phyloP scores from a whole-genome alignment of 768 basidiomycete species.

The Hericium erinaceus region DNA sequence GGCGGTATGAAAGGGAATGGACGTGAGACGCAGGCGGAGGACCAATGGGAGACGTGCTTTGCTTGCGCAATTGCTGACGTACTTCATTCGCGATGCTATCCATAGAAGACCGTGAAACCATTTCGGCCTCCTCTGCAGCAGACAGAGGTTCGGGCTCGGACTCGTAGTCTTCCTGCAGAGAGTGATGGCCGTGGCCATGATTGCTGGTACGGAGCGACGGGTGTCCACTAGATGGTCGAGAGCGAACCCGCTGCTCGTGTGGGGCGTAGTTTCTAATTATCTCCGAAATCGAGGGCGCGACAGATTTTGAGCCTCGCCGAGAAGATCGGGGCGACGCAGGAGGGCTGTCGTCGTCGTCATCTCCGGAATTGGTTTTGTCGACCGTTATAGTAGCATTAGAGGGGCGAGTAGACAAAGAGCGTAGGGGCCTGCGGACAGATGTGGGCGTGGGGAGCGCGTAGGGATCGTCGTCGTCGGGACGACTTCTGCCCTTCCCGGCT shows the following conservation, averaged over 20 bases:
- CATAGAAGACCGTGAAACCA: conserved; percentile 73
- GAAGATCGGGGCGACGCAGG: conserved; percentile 13
- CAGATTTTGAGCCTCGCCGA: conserved; percentile 28
- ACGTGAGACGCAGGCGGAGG: conserved; percentile 21
- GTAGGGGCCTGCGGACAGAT: conserved; percentile 18
- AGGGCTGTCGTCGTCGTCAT: conserved; percentile 4
- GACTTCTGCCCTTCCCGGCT: conserved; percentile 39
- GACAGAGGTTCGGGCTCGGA: conserved; percentile 38
- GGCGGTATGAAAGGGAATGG: conserved; percentile 19
- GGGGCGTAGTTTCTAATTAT: conserved; percentile 79
- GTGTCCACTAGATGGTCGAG: conserved; percentile 36
- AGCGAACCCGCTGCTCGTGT: conserved; percentile 39
- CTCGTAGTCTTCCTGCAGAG: conserved; percentile 39
- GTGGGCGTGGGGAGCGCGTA: conserved; percentile 9
- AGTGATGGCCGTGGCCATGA: conserved; percentile 33
- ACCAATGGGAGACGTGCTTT: conserved; percentile 31
- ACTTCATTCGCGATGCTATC: conserved; percentile 86
- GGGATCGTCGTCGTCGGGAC: conserved; percentile 5
- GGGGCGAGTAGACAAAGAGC: conserved; percentile 1
- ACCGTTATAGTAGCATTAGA: conserved; percentile 3
- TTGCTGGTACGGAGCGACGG: conserved; percentile 39
- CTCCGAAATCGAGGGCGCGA: conserved; percentile 78
- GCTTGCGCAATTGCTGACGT: conserved; percentile 55
- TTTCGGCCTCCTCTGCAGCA: conserved; percentile 50
- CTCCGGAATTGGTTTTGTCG: background rate